phyloP scores from a whole-genome alignment of 2,329 filamentous ascomycete species.

The Xylaria sp. region DNA sequence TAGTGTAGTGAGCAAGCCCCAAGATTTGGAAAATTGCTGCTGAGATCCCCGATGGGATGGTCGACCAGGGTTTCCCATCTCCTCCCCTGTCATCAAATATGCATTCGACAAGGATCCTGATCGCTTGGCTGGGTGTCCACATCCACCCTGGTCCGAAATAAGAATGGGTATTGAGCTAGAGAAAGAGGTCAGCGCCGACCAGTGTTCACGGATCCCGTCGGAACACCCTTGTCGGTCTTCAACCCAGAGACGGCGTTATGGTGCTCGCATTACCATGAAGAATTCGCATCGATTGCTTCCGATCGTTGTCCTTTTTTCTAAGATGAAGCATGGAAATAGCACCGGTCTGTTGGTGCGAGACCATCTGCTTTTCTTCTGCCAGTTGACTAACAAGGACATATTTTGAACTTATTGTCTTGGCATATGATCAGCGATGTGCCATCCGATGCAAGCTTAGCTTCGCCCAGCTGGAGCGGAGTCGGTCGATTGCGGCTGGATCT shows the following conservation, averaged over 20 bases:
- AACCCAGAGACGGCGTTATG: background rate
- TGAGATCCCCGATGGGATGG: constrained; percentile 36
- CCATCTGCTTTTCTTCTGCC: constrained; percentile 25
- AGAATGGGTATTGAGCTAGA: constrained; percentile 23
- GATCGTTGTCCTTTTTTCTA: background rate
- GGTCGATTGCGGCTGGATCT: constrained; percentile 34
- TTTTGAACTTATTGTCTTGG: constrained; percentile 38
- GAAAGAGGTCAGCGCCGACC: constrained; percentile 8
- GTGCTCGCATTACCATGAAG: background rate
- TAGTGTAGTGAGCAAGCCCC: constrained; percentile 20
- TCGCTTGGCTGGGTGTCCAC: constrained; percentile 33
- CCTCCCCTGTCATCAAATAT: constrained; percentile 34
- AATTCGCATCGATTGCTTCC: background rate
- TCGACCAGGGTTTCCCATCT: constrained; percentile 33
- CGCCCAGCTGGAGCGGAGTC: constrained; percentile 32
- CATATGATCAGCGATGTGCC: constrained; percentile 33
- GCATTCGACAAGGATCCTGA: constrained; percentile 35
- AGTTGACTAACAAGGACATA: constrained; percentile 23
- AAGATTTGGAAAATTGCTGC: constrained; percentile 33
- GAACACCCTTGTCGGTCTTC: constrained; percentile 1
- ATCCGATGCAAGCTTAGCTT: constrained; percentile 35
- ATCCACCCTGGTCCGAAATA: constrained; percentile 31
- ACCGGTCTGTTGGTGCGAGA: constrained; percentile 1
- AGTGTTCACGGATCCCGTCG: background rate
- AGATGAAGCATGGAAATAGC: background rate